Conservation (phyloP, 441 rosid genomes). For the Bocquillonia castaneifolia region DNA sequence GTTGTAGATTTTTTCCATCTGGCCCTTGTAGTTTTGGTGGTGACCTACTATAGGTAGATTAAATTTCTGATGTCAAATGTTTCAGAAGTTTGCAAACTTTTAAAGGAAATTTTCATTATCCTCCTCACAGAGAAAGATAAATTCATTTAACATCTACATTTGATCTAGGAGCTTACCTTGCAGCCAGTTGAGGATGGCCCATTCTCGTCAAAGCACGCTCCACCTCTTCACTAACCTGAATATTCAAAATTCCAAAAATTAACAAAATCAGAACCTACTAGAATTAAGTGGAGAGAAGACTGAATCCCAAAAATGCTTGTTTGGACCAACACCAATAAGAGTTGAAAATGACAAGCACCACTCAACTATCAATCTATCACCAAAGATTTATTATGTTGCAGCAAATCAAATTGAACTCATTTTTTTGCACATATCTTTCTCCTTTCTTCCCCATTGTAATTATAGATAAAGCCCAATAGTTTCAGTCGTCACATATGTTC, state of each 20-base stretch:
- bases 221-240: slow-evolving; percentile 96
- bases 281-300: not conserved
- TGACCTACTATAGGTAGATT: slow-evolving; percentile 34
- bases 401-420: not conserved
- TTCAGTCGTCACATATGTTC: not conserved
- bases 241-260: slow-evolving; percentile 21
- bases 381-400: not conserved
- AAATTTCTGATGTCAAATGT: slow-evolving; percentile 4
- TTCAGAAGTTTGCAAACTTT: not conserved
- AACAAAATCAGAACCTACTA: slow-evolving; percentile 1
- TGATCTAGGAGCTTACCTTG: slow-evolving; percentile 43
- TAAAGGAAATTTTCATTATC: not conserved
- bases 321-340: not conserved
- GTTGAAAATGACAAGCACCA: not conserved
- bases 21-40: slow-evolving; percentile 64
- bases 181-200: slow-evolving; percentile 54
- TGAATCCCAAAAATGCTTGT: not conserved
- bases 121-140: not conserved
- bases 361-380: not conserved
- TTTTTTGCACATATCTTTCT: not conserved
- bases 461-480: not conserved
- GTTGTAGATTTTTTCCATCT: slow-evolving; percentile 66
- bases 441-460: not conserved
- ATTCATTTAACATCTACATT: slow-evolving; percentile 9
- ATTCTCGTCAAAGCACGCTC: slow-evolving; percentile 88